phyloP scores from a whole-genome alignment of 371 early-diverging fungal species.

The Phascolomyces articulosus region DNA sequence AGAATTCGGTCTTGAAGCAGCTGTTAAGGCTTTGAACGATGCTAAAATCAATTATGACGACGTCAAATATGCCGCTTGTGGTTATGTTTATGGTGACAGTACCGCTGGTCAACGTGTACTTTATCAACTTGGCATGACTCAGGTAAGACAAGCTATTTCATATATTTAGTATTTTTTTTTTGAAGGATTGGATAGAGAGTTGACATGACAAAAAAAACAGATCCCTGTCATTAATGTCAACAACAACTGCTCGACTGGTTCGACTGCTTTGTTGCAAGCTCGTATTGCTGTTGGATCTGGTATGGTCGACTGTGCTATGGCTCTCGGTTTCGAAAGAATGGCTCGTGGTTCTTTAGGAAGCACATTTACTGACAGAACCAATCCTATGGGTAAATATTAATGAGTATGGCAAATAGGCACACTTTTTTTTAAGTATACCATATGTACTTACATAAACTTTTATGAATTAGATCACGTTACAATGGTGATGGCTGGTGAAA shows the following conservation, averaged over 20 bases:
- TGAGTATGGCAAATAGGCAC: too few species aligned
- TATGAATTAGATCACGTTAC: conserved; percentile 53
- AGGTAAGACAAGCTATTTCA: conserved; percentile 8
- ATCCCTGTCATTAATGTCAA: conserved; percentile 73
- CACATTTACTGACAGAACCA: conserved; percentile 67
- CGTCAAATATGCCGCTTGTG: conserved; percentile 66
- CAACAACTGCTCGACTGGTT: conserved; percentile 85
- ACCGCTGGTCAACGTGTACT: conserved; percentile 79
- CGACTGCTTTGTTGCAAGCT: conserved; percentile 77
- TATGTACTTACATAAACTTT: too few species aligned
- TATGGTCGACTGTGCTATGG: conserved; percentile 75
- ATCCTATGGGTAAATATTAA: conserved; percentile 70
- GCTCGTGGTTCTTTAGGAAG: conserved; percentile 61
- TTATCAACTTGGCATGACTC: conserved; percentile 73
- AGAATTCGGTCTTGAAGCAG: conserved; percentile 76
- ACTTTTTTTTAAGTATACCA: too few species aligned
- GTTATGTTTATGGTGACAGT: conserved; percentile 72
- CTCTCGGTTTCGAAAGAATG: conserved; percentile 85
- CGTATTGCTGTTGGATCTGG: conserved; percentile 72
- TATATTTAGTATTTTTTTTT: too few species aligned
- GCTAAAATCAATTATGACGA: conserved; percentile 68
- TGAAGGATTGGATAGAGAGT: too few species aligned
- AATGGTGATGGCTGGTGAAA: conserved; percentile 59
- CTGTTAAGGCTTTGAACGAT: conserved; percentile 77
- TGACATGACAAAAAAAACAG: conserved; percentile 7